Base-by-base conservation (phyloP, 2,329 filamentous ascomycete genomes). In the Lecanicillium sp. region DNA sequence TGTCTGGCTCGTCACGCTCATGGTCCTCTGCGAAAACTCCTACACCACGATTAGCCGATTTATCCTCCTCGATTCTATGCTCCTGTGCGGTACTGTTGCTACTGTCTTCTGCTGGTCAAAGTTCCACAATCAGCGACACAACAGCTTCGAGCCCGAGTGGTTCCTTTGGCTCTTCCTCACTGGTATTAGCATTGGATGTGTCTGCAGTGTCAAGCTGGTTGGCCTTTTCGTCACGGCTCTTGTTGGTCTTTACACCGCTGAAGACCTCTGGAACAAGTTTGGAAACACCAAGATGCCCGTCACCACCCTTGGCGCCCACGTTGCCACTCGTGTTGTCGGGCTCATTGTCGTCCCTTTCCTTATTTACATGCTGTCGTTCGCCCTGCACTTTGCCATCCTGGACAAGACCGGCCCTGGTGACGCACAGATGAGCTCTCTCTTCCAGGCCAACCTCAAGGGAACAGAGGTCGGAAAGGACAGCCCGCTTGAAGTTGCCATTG, bases 391-490 rank as follows among this genome's bases (percentile, higher is more conserved):
- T 62, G 74, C 87, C 46, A 87, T 98, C 46, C 77, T 98, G 42
- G 87, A 94, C 62, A 90, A 87, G 65, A 90, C 83, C 52, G 92
- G 92, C 15, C 92, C 94, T 7, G 92, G 92, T 39, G 92, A 98
- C 68, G 92, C 92, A n/a, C 92, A 98, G 65, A 98, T 98, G 92
- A 96, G 89, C 68, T 98, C 92, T 18, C 78, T 98, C 36, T 98
- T 98, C 76, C 92, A 98, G 62, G 92, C 94, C 34, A 98, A 98
- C 58, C 74, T 98, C 28, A 82, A 79, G 53, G 92, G 92, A 18
- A 97, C 90, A 10, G 85, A 94, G 48, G 90, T 98, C 45, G 90
- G 90, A 56, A 88, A 87, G 61, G 84, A 95, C 60, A 96, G 89
- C 56, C 92, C 94, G 17, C 74, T 98, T 13, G 92, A 98, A 58